Evolutionary conservation across 2,329 filamentous ascomycete genomes (phyloP), one percentile per base, ranked within the genome.

Genomic region (Chaetomium strumarium): DNA sequence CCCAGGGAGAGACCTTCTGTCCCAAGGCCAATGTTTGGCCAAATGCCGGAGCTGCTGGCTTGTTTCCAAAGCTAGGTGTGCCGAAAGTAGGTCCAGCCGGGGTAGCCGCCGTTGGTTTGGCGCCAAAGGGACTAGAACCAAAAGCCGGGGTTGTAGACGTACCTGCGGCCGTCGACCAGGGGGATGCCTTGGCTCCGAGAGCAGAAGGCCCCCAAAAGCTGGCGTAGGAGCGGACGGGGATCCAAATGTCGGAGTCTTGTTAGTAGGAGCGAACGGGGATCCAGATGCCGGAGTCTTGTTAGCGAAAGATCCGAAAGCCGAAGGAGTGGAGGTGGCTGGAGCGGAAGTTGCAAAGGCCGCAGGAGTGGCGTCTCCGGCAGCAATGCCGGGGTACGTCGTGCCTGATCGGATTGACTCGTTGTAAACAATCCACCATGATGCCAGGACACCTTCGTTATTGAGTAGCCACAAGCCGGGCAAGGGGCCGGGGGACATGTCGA

Each of bases 341-440:
- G 61, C 58, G 59, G 51, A 63, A 55, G 69, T 64, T 60, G 49
- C 69, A 9, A 67, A 61, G 1, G 67, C 57, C 8, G 71, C 53
- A 3, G 67, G 61, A 58, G 66, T 53, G 30, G 63, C 57, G 51
- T 75, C 72, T 31, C 72, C 73, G 41, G 70, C 72, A 38, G 77
- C 72, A 58, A 96, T 74, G 5, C 86, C 88, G 38, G 85, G 79
- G 67, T 90, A 97, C 0, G 81, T 80, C 7, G 81, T 82, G 3
- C 84, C 84, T 61, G 85, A 75, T 54, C 85, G 81, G 56, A 99
- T 84, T 2, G 92, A 90, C 39, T 95, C 90, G 34, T 86, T 82
- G 70, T 96, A 96, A 17, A 97, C 80, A 40, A 97, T 72, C 89
- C 92, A 96, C 90, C 92, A 99, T 12, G 84, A 79, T 42, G 82